Conservation (phyloP, 208 protist genomes). For the Angomonas ambiguus region DNA sequence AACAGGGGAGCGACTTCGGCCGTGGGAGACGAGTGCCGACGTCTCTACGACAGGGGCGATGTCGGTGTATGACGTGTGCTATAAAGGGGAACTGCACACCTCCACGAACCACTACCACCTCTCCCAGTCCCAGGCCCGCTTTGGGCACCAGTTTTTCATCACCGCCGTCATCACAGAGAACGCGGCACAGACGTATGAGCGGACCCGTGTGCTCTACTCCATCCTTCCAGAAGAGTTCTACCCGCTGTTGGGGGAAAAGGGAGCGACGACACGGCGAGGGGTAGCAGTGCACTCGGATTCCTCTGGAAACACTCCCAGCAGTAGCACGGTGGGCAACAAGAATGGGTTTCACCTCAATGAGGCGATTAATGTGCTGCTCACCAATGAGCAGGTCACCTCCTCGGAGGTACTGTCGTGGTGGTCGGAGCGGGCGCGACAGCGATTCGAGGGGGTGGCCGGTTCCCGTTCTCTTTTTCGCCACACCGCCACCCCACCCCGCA, state of each 20-base stretch:
- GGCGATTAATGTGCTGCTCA: conserved; percentile 15
- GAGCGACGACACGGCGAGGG: background rate
- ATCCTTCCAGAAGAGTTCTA: background rate
- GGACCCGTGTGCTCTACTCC: background rate
- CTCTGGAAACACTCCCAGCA: too few species aligned
- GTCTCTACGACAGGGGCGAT: too few species aligned
- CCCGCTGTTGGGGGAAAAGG: background rate
- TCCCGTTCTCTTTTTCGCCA: background rate
- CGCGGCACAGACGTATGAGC: conserved; percentile 16
- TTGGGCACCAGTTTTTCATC: conserved; percentile 23
- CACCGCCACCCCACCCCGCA: background rate
- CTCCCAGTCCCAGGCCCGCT: conserved; percentile 15
- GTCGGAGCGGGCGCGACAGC: background rate
- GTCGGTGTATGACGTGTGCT: conserved; percentile 1
- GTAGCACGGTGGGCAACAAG: background rate
- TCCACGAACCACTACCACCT: conserved; percentile 15
- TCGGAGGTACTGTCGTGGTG: conserved; percentile 19
- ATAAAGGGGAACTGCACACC: background rate
- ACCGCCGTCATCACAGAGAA: conserved; percentile 23
- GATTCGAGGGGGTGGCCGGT: background rate
- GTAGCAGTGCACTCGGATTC: too few species aligned
- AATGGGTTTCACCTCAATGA: conserved; percentile 29
- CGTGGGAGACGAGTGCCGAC: background rate
- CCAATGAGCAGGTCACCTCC: conserved; percentile 10
- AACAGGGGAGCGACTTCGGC: conserved; percentile 15